Conservation (phyloP, 2,329 filamentous ascomycete genomes). For the Pseudogymnoascus sp. region DNA sequence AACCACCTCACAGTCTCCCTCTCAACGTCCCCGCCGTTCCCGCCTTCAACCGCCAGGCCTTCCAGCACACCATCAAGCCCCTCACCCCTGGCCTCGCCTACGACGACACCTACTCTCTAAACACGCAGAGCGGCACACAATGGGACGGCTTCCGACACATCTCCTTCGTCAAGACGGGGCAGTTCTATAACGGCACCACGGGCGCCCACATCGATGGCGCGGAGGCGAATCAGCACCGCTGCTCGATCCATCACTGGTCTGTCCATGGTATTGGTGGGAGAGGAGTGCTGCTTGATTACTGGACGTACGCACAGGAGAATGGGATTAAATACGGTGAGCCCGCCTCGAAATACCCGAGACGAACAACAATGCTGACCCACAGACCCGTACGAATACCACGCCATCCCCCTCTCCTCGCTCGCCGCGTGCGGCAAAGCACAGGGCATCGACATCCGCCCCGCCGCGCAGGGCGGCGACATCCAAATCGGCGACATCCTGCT, state of each 20-base stretch:
- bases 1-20: conserved; percentile 19
- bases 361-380: background rate
- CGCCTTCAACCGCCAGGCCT: conserved; percentile 28
- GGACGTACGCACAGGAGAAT: conserved; percentile 35
- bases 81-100: conserved; percentile 36
- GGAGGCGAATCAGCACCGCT: conserved; percentile 21
- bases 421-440: conserved; percentile 24
- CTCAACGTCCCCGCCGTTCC: conserved; percentile 31
- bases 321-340: conserved; percentile 29
- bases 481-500: conserved; percentile 47
- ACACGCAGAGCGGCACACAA: conserved; percentile 51
- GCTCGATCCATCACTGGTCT: conserved; percentile 27
- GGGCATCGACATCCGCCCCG: conserved; percentile 27
- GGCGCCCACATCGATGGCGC: conserved; percentile 22
- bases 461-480: conserved; percentile 40
- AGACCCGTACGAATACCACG: conserved; percentile 26
- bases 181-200: conserved; percentile 26
- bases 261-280: conserved; percentile 46
- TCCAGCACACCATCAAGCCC: conserved; percentile 28
- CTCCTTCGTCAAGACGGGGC: conserved; percentile 18
- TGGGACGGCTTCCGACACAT: conserved; percentile 49
- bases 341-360: background rate
- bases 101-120: conserved; percentile 53
- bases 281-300: conserved; percentile 48
- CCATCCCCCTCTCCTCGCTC: conserved; percentile 23